Base-by-base conservation (phyloP, 768 basidiomycete species). In the Lactarius pseudohatsudake region DNA sequence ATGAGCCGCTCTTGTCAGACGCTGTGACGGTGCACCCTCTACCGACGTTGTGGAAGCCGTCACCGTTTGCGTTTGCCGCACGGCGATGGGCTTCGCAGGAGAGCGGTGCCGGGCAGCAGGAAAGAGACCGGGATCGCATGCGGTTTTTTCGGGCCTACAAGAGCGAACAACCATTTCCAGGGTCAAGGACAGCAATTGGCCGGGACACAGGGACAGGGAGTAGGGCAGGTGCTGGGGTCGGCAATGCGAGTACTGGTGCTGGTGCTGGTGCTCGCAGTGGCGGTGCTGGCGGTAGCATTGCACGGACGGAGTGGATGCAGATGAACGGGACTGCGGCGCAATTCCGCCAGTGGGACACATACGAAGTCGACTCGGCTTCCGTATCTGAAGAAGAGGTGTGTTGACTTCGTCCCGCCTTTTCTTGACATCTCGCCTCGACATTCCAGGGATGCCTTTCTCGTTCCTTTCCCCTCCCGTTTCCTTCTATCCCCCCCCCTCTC, bases 331-430 rank as follows among this genome's bases (percentile, higher is more conserved):
- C 56, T 34, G 59, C 56, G n/a, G 59, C 16, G 20, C 55, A 66
- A 5, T 34, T 40, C 22, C 26, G 60, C 58, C 16, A 34, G 59
- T 68, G 47, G 59, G 64, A 68, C 59, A 30, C 54, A 56, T 66
- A 59, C 36, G 59, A 41, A 58, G 57, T n/a, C 32, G 67, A 68
- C 32, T 61, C 55, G 54, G 64, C 28, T 65, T 66, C 64, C 59
- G 66, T 54, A 30, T 68, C 67, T 55, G 67, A 68, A 66, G 67
- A 66, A 61, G 67, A 68, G 67, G 67, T 66, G 64, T 65, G 67
- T 68, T 55, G 67, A 61, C 64, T 60, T 57, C 56, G 59, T 61
- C 64, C 59, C 55, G 34, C 59, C 58, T 32, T 60, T 61, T 41
- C 32, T 61, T 64, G 67, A 47, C 59, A 59, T 11, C 56, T 61